These are phyloP conservation scores for Wickerhamiella galacta DNA, from an alignment of 805 yeast genomes.

Conservation along the genomic window DNA sequence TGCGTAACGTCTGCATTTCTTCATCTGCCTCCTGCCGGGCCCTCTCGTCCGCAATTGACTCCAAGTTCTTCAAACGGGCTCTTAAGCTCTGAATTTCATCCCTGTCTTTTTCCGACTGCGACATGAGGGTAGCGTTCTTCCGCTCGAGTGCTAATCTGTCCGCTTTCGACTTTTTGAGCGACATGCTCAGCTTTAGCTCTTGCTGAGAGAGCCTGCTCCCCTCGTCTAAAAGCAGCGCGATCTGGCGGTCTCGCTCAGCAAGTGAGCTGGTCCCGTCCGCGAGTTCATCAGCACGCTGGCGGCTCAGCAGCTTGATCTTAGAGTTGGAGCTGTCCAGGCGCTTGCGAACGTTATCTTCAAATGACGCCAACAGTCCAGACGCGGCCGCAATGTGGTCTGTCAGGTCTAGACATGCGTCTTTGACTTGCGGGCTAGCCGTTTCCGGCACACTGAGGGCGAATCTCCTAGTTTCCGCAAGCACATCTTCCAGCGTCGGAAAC, in stretches of 20 bases:
- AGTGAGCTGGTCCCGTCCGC: too few species aligned
- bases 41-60: conserved; percentile 10
- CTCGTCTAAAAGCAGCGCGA: conserved; percentile 46
- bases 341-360: conserved; percentile 1
- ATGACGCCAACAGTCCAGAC: conserved; percentile 1
- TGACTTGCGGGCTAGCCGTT: neutral
- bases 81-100: conserved; percentile 28
- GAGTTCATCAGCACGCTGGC: too few species aligned
- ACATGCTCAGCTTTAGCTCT: conserved; percentile 51
- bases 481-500: neutral
- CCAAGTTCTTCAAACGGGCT: conserved; percentile 12
- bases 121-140: neutral
- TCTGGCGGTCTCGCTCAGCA: conserved; percentile 40
- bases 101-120: conserved; percentile 14
- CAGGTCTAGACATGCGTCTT: conserved; percentile 1
- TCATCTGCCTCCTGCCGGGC: conserved; percentile 8
- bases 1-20: conserved; percentile 8
- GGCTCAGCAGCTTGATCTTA: conserved; percentile 11
- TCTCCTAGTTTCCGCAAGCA: neutral
- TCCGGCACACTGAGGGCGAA: neutral
- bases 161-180: conserved; percentile 44
- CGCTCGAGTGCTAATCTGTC: conserved; percentile 21
- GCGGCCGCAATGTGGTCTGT: conserved; percentile 8
- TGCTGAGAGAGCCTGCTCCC: too few species aligned
- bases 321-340: conserved; percentile 6